Conservation (phyloP, 768 basidiomycete genomes). For the Lentinula edodes region DNA sequence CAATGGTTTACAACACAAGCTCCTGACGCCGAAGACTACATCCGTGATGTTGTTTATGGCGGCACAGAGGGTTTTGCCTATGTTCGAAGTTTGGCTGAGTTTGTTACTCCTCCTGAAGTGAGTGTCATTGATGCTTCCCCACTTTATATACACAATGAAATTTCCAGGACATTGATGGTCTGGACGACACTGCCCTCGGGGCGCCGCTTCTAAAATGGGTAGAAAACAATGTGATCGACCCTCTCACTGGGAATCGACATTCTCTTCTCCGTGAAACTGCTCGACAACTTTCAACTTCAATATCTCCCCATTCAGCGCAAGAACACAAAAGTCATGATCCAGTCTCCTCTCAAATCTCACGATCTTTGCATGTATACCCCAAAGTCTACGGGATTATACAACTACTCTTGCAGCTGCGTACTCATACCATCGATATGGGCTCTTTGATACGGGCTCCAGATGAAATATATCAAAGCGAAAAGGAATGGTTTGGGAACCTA, state of each 20-base stretch:
- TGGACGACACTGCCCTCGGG: slow-evolving; percentile 28
- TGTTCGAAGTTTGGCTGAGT: slow-evolving; percentile 71
- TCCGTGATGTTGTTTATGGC: slow-evolving; percentile 74
- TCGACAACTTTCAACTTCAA: slow-evolving; percentile 16
- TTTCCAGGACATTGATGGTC: background rate
- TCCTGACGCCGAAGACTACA: slow-evolving; percentile 56
- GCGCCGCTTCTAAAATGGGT: slow-evolving; percentile 39
- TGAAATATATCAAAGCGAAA: slow-evolving; percentile 45
- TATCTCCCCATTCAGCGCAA: background rate
- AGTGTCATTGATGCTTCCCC: background rate
- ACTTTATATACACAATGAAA: slow-evolving; percentile 7
- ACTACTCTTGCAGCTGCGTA: slow-evolving; percentile 33
- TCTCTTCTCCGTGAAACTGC: slow-evolving; percentile 38
- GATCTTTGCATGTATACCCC: slow-evolving; percentile 39
- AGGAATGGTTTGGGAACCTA: slow-evolving; percentile 47
- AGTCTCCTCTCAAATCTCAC: slow-evolving; percentile 29
- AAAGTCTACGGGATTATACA: slow-evolving; percentile 32
- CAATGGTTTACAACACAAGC: slow-evolving; percentile 50
- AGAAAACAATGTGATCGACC: slow-evolving; percentile 36
- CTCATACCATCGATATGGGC: slow-evolving; percentile 50
- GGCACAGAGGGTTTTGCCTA: slow-evolving; percentile 75
- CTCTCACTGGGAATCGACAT: slow-evolving; percentile 43
- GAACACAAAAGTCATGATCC: background rate
- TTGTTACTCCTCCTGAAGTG: slow-evolving; percentile 37
- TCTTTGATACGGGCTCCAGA: slow-evolving; percentile 40